Base-by-base conservation (phyloP, 768 basidiomycete genomes). In the Mycena rosella region DNA sequence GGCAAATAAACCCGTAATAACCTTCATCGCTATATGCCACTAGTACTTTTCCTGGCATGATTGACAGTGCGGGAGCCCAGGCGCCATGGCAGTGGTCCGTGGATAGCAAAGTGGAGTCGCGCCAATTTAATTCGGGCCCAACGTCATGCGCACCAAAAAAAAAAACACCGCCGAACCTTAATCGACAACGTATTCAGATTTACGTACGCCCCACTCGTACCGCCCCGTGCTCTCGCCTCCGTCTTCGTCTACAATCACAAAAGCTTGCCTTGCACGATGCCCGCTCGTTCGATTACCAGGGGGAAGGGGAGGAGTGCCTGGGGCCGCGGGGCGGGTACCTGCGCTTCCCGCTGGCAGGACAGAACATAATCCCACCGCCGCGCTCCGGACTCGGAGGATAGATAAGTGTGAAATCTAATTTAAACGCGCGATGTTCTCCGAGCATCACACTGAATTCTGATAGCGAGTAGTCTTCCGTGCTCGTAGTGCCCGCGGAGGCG, bases 161-260 rank as follows among this genome's bases (percentile, higher is more conserved):
- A 32, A n/a, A 54, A 17, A 60, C 65, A 60, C 27, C 51, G 22
- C 45, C n/a, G 42, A 70, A 70, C 69, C 59, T 17, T 70, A 70
- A 40, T 9, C 61, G 69, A 71, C 69, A 71, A 63, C 9, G 69
- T 71, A 67, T 71, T 67, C 56, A 32, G 30, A 29, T 55, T 68
- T 63, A 68, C 67, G 67, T 68, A 27, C 30, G 30, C 36, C n/a
- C 18, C 58, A 24, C 7, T 34, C n/a, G n/a, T 34, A 34, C 42
- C 45, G 8, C 44, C 44, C 2, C 55, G 38, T 44, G 32, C 51
- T 20, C 38, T 10, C 27, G 56, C 36, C 24, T 42, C 54, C n/a
- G n/a, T n/a, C n/a, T n/a, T n/a, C n/a, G n/a, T 29, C 6, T 11
- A 26, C 29, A 29, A 20, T 36, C 34, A 29, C 62, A 56, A n/a